These are phyloP conservation scores for Taphrina populina DNA, from an alignment of 1,139 yeast species.

Conservation along the genomic window DNA sequence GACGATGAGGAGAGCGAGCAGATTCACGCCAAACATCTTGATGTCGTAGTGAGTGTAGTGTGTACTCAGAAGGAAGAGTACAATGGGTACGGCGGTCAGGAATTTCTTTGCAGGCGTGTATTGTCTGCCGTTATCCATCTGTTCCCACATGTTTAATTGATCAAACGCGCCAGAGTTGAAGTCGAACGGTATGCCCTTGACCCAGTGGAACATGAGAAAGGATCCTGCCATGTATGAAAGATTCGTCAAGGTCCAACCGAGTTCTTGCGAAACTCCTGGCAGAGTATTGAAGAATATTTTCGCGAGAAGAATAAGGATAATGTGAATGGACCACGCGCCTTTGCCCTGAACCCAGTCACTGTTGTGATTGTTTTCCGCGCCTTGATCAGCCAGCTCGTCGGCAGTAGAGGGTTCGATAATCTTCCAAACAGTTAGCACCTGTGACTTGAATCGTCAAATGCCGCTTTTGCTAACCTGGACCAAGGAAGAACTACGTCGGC, in stretches of 20 bases:
- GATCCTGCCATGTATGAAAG: constrained; percentile 77
- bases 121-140: constrained; percentile 93
- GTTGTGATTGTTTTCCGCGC: constrained; percentile 80
- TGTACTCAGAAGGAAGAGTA: constrained; percentile 78
- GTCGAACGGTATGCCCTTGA: constrained; percentile 95
- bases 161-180: constrained; percentile 96
- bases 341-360: constrained; percentile 96
- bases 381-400: constrained; percentile 91
- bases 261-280: constrained; percentile 72
- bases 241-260: constrained; percentile 93
- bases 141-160: constrained; percentile 98
- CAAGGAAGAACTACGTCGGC: constrained; percentile 21
- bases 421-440: constrained; percentile 40
- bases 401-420: constrained; percentile 91
- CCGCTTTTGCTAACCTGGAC: constrained; percentile 3
- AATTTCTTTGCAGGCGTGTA: constrained; percentile 96
- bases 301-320: constrained; percentile 72
- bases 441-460: not conserved
- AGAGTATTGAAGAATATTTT: constrained; percentile 75
- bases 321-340: constrained; percentile 90
- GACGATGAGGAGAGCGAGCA: constrained; percentile 72
- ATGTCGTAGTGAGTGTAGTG: constrained; percentile 87
- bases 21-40: constrained; percentile 73
- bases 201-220: constrained; percentile 92
- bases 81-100: constrained; percentile 84